Evolutionary conservation across 805 yeast genomes (phyloP), one percentile per base, ranked within the genome.

Genomic region (Ogataea allantospora): DNA sequence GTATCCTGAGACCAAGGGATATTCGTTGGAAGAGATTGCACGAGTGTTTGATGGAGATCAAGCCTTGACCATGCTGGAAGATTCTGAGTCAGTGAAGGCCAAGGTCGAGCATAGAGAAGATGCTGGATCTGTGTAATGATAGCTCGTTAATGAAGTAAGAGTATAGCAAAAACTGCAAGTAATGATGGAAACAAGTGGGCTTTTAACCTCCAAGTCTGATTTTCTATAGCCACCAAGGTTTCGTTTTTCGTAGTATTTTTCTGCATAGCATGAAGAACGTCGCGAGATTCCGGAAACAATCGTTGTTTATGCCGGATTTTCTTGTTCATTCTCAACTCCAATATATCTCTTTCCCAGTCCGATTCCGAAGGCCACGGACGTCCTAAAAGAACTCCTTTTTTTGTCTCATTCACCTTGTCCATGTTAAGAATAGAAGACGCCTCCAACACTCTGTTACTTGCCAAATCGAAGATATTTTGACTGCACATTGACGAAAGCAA

Each of bases 1-100:
- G 50, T 74, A 69, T 66, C 84, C 83, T 22, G 71, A 67, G 46
- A 66, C 70, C 5, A 55, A 57, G 25, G 70, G 70, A 13, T 55
- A 58, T 38, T 55, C 70, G 4, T 53, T 67, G 47, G 71, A 67
- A 46, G 70, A 66, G 49, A 63, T 66, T 29, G 60, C 53, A 47
- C 58, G 44, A 64, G 76, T 30, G 66, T 77, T 58, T 77, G 81
- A 48, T 24, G 49, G 49, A 5, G 51, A 42, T 3, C 20, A 37
- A 2, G 40, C 37, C 4, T 20, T 35, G 7, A 6, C 23, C 5
- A 27, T 40, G 24, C 26, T 34, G 16, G 41, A 37, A 9, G 36
- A 32, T 11, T 17, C 18, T 11, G 43, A 35, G 8, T 35, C 36
- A 10, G 14, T 39, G 21, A 46, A 48, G 31, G 40, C 25, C 14